A percentile compares a stretch with the other conserved stretches of the same genome.
phyloP scores from a whole-genome alignment of 1,284 basidiomycete species.

The Garcileccinum viscosum region DNA sequence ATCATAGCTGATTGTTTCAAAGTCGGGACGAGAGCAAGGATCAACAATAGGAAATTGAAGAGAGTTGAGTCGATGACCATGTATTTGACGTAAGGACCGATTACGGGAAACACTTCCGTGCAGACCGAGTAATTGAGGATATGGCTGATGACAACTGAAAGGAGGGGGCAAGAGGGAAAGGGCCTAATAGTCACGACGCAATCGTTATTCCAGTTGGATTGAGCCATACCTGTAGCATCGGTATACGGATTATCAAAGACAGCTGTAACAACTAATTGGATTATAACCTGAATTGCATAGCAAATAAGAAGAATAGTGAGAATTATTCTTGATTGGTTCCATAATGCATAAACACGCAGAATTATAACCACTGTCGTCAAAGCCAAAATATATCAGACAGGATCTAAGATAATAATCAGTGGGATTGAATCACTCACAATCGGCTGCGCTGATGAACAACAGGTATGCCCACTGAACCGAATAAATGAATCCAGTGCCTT shows the following conservation, averaged over 20 bases:
- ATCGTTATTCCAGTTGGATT: neutral
- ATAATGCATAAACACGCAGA: neutral
- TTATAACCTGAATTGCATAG: neutral
- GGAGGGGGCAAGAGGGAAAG: neutral
- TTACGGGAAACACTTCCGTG: neutral
- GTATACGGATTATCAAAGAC: neutral
- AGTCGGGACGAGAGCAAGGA: neutral
- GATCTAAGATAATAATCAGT: neutral
- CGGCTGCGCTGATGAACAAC: neutral
- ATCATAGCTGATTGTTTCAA: neutral
- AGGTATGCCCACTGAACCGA: neutral
- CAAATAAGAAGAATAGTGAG: neutral
- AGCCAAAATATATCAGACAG: neutral
- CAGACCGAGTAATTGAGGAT: neutral
- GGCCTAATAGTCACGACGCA: neutral
- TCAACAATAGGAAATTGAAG: neutral
- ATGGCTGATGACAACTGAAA: neutral
- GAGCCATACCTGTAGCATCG: neutral
- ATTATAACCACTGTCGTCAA: neutral
- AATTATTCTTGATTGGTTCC: neutral
- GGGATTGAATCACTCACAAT: neutral
- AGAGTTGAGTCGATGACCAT: neutral
- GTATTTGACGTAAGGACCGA: neutral
- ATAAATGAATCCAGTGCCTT: neutral
- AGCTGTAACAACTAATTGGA: neutral